A percentile compares a stretch with the other conserved stretches of the same genome.
These are phyloP conservation scores for Serendipita indica DNA, from an alignment of 768 basidiomycete species.

Conservation along the genomic window DNA sequence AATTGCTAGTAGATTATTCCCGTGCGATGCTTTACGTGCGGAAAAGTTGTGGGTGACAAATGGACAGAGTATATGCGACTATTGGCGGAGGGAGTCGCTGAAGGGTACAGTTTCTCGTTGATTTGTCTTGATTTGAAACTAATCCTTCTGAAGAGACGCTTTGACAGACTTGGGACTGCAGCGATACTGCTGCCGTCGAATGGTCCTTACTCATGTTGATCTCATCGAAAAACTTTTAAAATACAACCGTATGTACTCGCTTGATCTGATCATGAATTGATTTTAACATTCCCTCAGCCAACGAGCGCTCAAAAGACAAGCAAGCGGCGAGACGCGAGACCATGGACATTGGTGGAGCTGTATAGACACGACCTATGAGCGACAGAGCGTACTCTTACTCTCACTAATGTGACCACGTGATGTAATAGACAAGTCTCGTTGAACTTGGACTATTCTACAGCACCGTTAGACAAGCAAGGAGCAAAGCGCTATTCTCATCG, in stretches of 20 bases:
- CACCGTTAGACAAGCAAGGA: no score
- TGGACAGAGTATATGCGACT: slow-evolving; percentile 82
- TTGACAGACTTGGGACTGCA: slow-evolving; percentile 80
- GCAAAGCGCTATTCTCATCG: no score
- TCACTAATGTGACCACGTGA: no score
- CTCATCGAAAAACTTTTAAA: slow-evolving; percentile 93
- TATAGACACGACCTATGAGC: no score
- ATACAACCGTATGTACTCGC: slow-evolving; percentile 68
- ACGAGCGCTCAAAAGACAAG: slow-evolving; percentile 20
- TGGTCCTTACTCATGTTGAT: slow-evolving; percentile 96
- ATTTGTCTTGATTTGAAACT: neutral
- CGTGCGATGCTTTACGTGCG: slow-evolving; percentile 90
- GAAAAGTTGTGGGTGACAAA: slow-evolving; percentile 93
- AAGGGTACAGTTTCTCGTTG: slow-evolving; percentile 44
- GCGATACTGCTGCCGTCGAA: slow-evolving; percentile 90
- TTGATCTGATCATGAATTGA: neutral
- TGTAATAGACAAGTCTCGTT: no score
- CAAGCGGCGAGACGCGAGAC: neutral
- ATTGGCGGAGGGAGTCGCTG: slow-evolving; percentile 63
- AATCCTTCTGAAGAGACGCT: slow-evolving; percentile 46
- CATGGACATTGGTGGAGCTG: neutral
- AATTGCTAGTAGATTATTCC: slow-evolving; percentile 92
- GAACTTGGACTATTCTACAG: no score
- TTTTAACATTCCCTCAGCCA: slow-evolving; percentile 14
- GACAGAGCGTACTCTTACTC: no score